Evolutionary conservation across 805 yeast genomes (phyloP).

Genomic region (Blastobotrys robertii): DNA sequence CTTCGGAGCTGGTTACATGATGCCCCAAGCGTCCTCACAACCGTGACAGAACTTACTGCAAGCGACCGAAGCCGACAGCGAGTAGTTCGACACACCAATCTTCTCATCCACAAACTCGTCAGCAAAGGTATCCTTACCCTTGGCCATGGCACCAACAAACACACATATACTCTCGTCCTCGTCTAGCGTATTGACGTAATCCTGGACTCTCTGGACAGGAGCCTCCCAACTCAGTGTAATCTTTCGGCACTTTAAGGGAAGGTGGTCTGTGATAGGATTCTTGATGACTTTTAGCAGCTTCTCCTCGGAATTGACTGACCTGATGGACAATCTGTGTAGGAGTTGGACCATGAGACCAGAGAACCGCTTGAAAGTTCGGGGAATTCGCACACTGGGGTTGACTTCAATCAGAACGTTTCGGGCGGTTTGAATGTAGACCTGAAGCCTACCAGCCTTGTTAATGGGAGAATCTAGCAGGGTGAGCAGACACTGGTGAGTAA

Average conservation of each 20-base stretch:
- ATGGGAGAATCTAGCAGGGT: constrained; percentile 95
- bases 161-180: constrained; percentile 93
- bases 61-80: constrained; percentile 94
- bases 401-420: constrained; percentile 92
- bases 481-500: constrained; percentile 93
- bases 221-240: constrained; percentile 91
- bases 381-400: constrained; percentile 93
- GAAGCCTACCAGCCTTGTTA: constrained; percentile 93
- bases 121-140: constrained; percentile 95
- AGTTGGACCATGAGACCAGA: constrained; percentile 97
- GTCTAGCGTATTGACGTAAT: constrained; percentile 69
- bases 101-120: constrained; percentile 96
- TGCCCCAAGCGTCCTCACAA: constrained; percentile 96
- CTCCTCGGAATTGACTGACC: constrained; percentile 93
- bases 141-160: constrained; percentile 98
- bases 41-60: constrained; percentile 98
- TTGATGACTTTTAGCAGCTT: constrained; percentile 87
- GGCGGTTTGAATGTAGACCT: constrained; percentile 93
- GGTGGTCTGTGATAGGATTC: constrained; percentile 93
- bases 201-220: constrained; percentile 77
- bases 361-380: constrained; percentile 95
- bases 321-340: constrained; percentile 81
- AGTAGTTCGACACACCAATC: constrained; percentile 90
- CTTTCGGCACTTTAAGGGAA: constrained; percentile 92
- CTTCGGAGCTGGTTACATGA: constrained; percentile 35